Percentiles rank a stretch among this genome's conserved stretches.
These are phyloP conservation scores for Fraxinus floribunda DNA, from an alignment of 305 asterid species.

Conservation along the genomic window DNA sequence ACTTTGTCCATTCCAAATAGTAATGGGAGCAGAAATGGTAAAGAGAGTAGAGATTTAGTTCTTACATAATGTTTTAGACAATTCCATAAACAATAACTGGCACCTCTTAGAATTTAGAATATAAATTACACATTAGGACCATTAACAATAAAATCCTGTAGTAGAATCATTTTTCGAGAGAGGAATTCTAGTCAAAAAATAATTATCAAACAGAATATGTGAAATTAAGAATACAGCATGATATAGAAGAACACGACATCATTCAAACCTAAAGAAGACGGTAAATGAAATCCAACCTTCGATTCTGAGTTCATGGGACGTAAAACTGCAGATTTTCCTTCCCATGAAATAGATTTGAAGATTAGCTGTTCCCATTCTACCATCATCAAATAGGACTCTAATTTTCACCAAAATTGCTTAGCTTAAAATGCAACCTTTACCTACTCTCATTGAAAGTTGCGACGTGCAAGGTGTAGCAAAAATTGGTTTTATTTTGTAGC, in stretches of 20 bases:
- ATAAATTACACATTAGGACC: not conserved
- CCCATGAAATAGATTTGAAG: not conserved
- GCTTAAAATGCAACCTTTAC: not conserved
- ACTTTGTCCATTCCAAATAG: not conserved
- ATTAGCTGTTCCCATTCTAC: not conserved
- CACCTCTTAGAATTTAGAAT: not conserved
- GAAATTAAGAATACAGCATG: not conserved
- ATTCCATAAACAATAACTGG: not conserved
- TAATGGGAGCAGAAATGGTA: not conserved
- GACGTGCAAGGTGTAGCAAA: slow-evolving; percentile 15
- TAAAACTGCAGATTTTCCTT: not conserved
- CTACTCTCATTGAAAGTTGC: not conserved
- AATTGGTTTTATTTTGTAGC: slow-evolving; percentile 30
- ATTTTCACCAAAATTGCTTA: not conserved
- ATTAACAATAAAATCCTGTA: not conserved
- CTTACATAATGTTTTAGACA: not conserved
- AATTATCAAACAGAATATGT: not conserved
- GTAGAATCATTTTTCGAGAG: not conserved
- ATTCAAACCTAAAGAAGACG: not conserved
- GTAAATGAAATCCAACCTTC: not conserved
- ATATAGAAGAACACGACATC: not conserved
- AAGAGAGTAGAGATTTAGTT: not conserved
- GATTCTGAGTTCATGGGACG: not conserved
- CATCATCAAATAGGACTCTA: not conserved
- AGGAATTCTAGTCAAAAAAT: not conserved